These are phyloP conservation scores for Salisapilia sapeloensis DNA, from an alignment of 352 stramenopile species.

Conservation along the genomic window DNA sequence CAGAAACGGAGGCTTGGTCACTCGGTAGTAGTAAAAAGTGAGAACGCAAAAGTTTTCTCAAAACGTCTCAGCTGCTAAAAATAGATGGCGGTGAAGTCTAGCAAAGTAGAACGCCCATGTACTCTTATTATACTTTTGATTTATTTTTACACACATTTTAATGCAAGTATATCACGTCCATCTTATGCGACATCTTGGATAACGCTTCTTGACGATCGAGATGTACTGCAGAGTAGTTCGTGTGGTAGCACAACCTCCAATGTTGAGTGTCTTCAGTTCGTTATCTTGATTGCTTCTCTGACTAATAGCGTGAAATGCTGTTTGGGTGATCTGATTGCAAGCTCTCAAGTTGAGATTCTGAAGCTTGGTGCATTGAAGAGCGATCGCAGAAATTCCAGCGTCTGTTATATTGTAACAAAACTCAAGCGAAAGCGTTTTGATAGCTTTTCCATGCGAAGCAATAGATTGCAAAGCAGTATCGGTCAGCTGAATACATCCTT, in stretches of 20 bases:
- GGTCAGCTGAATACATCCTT: slow-evolving; percentile 48
- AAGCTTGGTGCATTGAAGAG: slow-evolving; percentile 27
- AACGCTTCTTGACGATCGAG: slow-evolving; percentile 36
- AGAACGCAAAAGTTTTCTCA: no score
- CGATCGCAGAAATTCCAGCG: slow-evolving; percentile 27
- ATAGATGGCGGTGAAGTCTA: no score
- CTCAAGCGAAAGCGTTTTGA: slow-evolving; percentile 61
- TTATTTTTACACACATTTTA: slow-evolving; percentile 1
- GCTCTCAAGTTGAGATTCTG: slow-evolving; percentile 75
- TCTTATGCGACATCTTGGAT: slow-evolving; percentile 44
- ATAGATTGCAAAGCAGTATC: slow-evolving; percentile 30
- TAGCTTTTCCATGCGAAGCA: slow-evolving; percentile 9
- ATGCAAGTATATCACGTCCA: slow-evolving; percentile 35
- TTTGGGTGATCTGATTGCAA: slow-evolving; percentile 59
- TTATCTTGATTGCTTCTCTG: slow-evolving; percentile 6
- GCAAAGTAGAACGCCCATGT: no score
- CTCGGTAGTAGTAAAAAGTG: no score
- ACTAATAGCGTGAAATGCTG: slow-evolving; percentile 30
- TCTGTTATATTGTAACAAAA: slow-evolving; percentile 83
- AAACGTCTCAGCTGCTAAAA: no score
- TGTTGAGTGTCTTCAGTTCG: slow-evolving; percentile 30
- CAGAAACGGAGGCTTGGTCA: no score
- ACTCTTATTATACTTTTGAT: no score
- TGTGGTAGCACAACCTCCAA: slow-evolving; percentile 49
- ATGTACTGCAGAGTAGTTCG: slow-evolving; percentile 41